Percentiles rank a stretch among this genome's conserved stretches.
These are phyloP conservation scores for Fomes fomentarius DNA, from an alignment of 1,284 basidiomycete species.

Conservation along the genomic window DNA sequence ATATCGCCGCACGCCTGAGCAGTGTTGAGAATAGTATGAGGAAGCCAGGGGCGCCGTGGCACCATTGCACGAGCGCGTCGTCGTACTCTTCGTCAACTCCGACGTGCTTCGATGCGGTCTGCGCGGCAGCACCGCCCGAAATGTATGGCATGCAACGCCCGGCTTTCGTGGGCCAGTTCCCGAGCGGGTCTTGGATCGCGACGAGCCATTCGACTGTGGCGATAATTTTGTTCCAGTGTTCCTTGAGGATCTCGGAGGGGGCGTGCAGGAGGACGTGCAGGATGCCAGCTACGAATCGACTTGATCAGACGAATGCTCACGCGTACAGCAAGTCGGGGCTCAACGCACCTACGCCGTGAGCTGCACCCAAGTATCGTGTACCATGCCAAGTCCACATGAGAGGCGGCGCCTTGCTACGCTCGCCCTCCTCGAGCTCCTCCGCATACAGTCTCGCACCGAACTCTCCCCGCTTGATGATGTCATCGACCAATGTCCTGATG, in stretches of 20 bases:
- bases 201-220: slow-evolving; percentile 51
- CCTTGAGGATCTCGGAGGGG: slow-evolving; percentile 39
- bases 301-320: neutral
- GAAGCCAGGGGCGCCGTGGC: slow-evolving; percentile 57
- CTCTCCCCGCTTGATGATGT: slow-evolving; percentile 49
- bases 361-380: slow-evolving; percentile 56
- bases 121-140: slow-evolving; percentile 14
- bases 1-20: slow-evolving; percentile 28
- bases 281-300: slow-evolving; percentile 45
- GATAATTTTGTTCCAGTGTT: slow-evolving; percentile 44
- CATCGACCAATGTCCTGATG: slow-evolving; percentile 40
- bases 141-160: slow-evolving; percentile 30
- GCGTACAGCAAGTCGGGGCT: neutral
- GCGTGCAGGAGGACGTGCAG: slow-evolving; percentile 51
- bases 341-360: slow-evolving; percentile 55
- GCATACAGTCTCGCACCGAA: slow-evolving; percentile 42
- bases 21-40: slow-evolving; percentile 49
- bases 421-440: slow-evolving; percentile 25
- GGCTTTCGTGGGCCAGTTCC: slow-evolving; percentile 56
- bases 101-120: slow-evolving; percentile 9
- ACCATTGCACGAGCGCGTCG: slow-evolving; percentile 57
- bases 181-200: slow-evolving; percentile 44
- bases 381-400: slow-evolving; percentile 63
- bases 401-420: slow-evolving; percentile 33
- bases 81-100: slow-evolving; percentile 19